phyloP scores from a whole-genome alignment of 495 filamentous ascomycete genomes.

The Xylaria curta region DNA sequence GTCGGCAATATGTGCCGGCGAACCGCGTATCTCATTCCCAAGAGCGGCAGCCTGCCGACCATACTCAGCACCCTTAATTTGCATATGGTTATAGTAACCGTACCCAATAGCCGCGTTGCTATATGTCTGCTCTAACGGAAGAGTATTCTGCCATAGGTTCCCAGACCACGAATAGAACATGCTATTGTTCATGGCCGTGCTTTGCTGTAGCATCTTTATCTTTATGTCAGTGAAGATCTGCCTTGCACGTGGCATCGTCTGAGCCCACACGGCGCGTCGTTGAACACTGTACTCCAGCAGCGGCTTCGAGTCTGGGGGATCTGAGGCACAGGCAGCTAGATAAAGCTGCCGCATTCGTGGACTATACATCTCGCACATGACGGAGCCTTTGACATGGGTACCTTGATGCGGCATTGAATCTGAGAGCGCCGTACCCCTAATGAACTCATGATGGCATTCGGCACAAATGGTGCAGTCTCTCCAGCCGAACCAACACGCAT shows the following conservation, averaged over 20 bases:
- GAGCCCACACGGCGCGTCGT: conserved; percentile 5
- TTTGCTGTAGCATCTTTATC: background rate
- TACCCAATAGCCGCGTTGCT: background rate
- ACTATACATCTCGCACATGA: conserved; percentile 27
- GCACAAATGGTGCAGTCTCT: conserved; percentile 4
- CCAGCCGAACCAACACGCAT: conserved; percentile 20
- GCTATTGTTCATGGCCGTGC: conserved; percentile 4
- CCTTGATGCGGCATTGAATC: conserved; percentile 15
- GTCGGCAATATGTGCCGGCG: conserved; percentile 3
- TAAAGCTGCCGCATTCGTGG: conserved; percentile 23
- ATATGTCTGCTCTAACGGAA: conserved; percentile 13
- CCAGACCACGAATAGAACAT: background rate
- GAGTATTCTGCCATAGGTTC: background rate
- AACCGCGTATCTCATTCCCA: conserved; percentile 10
- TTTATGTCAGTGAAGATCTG: background rate
- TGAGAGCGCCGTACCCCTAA: conserved; percentile 17
- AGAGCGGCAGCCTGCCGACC: background rate
- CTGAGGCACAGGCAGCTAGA: conserved; percentile 8
- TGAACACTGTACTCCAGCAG: conserved; percentile 10
- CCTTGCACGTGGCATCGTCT: conserved; percentile 15
- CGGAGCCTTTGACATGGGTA: background rate
- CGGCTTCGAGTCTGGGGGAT: conserved; percentile 2
- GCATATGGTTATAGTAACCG: conserved; percentile 22
- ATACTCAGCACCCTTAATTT: conserved; percentile 13
- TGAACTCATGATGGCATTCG: conserved; percentile 21